A percentile compares a stretch with the other conserved stretches of the same genome.
phyloP scores from a whole-genome alignment of 441 rosid genomes.

The Corymbia citriodora region DNA sequence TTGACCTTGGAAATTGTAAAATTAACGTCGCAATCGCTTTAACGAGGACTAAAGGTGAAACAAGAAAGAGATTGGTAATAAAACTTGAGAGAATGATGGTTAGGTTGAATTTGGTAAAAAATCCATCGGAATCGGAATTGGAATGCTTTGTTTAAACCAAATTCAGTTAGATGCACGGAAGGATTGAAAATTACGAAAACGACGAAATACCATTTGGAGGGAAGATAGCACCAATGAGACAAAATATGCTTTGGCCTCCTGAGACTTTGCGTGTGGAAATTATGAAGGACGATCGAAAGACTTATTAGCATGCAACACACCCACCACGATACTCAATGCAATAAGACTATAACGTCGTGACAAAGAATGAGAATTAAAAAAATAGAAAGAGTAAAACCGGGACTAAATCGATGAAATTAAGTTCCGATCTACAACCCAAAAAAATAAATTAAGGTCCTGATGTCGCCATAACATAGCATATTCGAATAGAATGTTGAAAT shows the following conservation, averaged over 20 bases:
- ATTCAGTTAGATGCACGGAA: not conserved
- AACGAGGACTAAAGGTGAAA: not conserved
- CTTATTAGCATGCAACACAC: not conserved
- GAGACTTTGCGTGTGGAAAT: not conserved
- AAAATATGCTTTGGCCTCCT: not conserved
- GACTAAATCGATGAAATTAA: not conserved
- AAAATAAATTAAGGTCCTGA: not conserved
- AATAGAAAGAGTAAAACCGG: not conserved
- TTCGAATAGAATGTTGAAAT: no score
- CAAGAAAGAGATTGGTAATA: not conserved
- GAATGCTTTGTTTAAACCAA: not conserved
- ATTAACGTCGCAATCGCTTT: not conserved
- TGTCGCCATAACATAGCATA: not conserved
- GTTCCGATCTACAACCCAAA: not conserved
- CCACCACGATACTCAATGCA: not conserved
- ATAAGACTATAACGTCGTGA: not conserved
- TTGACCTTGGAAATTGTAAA: not conserved
- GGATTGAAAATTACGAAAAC: not conserved
- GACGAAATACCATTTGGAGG: not conserved
- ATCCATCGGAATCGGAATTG: not conserved
- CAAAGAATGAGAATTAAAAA: not conserved
- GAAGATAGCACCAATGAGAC: not conserved
- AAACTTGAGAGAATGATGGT: not conserved
- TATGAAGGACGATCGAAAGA: not conserved
- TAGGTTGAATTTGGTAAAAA: not conserved